Evolutionary conservation across 768 basidiomycete genomes (phyloP), one percentile per base, ranked within the genome.

Genomic region (Lactifluus pinguis): DNA sequence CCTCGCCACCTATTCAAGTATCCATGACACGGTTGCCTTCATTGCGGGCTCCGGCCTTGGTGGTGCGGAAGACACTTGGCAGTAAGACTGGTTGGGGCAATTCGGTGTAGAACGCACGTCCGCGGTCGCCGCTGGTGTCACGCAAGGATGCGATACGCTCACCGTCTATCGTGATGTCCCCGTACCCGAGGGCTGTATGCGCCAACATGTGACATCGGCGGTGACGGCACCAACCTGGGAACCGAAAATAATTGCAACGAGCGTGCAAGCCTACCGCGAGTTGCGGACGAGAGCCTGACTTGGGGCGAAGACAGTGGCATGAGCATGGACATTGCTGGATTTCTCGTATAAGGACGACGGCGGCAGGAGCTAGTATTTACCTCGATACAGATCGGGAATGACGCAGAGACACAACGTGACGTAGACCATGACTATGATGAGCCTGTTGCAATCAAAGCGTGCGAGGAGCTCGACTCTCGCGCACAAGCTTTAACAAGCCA

Each of bases 391-490:
- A 9, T 39, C 30, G 5, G 36, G 55, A 63, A 52, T 19, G 69
- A 70, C 19, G 71, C 66, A 39, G 70, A 68, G 25, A 65, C 72
- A 34, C 64, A 66, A 51, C 53, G 70, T 39, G 81, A 80, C 57
- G 77, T 88, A 34, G 84, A 89, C 61, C 74, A 77, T 45, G 86
- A 90, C 69, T 73, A 92, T 38, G 84, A 89, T 29, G 76, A 81
- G 69, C 72, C 92, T 25, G 69, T 89, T 42, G 74, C 77, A 2
- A 70, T 89, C 55, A 85, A 84, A 67, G 78, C 76, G 19, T 75
- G 89, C 47, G 85, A 88, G 68, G 91, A 92, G 60, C 72, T 93
- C 42, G 90, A 92, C n/a, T n/a, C n/a, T n/a, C n/a, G n/a, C n/a
- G n/a, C n/a, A n/a, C n/a, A n/a, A n/a, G n/a, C n/a, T n/a, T n/a